phyloP scores from a whole-genome alignment of 2,329 filamentous ascomycete genomes.

The Fusarium sp. region DNA sequence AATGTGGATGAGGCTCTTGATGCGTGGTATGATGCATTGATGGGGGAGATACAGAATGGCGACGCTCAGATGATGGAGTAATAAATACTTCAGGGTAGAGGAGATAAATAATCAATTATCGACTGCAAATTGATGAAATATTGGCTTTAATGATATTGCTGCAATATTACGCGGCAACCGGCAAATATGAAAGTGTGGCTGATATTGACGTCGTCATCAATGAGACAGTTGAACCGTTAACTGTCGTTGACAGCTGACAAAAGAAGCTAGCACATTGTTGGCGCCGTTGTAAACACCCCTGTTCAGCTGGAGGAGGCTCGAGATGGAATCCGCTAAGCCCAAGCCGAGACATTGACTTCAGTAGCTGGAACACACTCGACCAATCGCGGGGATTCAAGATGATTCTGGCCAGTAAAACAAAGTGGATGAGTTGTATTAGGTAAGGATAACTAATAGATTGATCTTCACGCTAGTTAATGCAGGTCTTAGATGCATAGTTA shows the following conservation, averaged over 20 bases:
- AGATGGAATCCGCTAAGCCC: not conserved
- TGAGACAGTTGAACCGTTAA: not conserved
- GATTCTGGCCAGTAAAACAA: not conserved
- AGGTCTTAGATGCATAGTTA: not conserved
- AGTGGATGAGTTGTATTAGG: not conserved
- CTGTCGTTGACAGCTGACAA: not conserved
- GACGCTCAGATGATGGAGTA: not conserved
- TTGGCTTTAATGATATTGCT: not conserved
- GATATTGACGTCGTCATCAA: not conserved
- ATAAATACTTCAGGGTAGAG: not conserved
- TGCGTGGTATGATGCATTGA: not conserved
- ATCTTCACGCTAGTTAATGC: not conserved
- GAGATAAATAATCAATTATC: fast-evolving
- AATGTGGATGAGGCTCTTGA: slow-evolving; percentile 10
- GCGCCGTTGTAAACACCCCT: not conserved
- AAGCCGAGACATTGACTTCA: not conserved
- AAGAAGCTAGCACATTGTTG: not conserved
- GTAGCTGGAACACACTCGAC: not conserved
- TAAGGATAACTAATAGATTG: not conserved
- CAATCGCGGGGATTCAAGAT: not conserved
- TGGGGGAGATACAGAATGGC: not conserved
- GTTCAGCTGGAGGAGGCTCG: not conserved
- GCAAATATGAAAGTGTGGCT: not conserved
- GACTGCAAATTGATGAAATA: fast-evolving
- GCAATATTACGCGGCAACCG: fast-evolving